Evolutionary conservation across 768 basidiomycete genomes (phyloP), one percentile per base, ranked within the genome.

Genomic region (Kwoniella heveanensis): DNA sequence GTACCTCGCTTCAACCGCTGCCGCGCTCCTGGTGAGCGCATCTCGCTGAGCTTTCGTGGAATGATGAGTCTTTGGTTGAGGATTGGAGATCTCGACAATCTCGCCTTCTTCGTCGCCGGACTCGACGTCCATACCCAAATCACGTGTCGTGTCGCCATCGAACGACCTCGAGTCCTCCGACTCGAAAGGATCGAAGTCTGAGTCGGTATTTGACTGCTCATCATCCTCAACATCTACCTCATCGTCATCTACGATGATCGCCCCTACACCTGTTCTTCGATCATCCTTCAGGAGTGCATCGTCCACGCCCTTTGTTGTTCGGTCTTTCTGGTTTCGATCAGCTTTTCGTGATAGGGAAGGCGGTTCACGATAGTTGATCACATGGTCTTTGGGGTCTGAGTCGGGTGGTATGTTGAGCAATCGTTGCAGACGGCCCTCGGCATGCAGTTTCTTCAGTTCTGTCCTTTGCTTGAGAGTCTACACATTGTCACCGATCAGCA

Each of bases 391-490:
- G 12, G 70, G 65, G 22, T 70, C 47, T 32, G 58, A 54, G 24
- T 61, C 57, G 19, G 50, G 54, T 15, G 77, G 74, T 17, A 78
- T 66, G 36, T 51, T 44, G 26, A 78, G 54, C 36, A 68, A 56
- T 8, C 68, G 64, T 46, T 77, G 76, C 0, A 77, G 61, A 48
- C 63, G 58, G 10, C 74, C 70, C 26, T 65, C 63, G 25, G 54
- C 39, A 47, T 77, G 72, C 17, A 77, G 61, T n/a, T 59, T 53
- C 10, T 62, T 48, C 12, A 77, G 44, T 32, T 67, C 65, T 36
- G 36, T 46, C 19, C 76, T 67, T 47, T 77, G 76, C 30, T 71
- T 67, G 22, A 68, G 50, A 6, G 72, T 72, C 76, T 77, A 57
- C 24, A 32, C 2, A 15, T 24, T 32, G 29, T 22, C 32, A 30